Evolutionary conservation across 805 yeast genomes (phyloP), one percentile per base, ranked within the genome.

Genomic region (Monosporozyma unispora): DNA sequence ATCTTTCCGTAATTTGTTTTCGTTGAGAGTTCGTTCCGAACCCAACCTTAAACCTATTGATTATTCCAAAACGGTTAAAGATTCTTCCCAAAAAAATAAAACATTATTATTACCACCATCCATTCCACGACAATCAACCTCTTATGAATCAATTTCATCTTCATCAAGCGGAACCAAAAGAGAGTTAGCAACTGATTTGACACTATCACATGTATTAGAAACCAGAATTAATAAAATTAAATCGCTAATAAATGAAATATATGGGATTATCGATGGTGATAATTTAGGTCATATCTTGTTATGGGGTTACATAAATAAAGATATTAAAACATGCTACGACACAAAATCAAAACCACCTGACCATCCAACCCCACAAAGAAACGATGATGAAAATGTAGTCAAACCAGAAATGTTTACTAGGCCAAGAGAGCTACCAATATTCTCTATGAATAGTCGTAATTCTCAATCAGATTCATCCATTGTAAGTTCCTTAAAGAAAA

Each of bases 221-320:
- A 48, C 45, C 4, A 46, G 48, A 44, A 52, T 53, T 2, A 42
- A 31, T 1, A 52, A 50, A 27, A 48, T 58, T 16, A 58, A 52
- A 47, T 46, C 46, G 23, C 25, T 51, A 11, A 25, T 57, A 4
- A 27, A 50, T 4, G 54, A 54, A 28, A 41, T 62, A n/a, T 35
- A 60, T n/a, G 43, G 50, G 19, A 48, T 42, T 39, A 50, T 61
- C 3, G 54, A 55, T 44, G 44, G 51, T n/a, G 59, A 61, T 45
- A 56, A 59, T 2, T 31, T 63, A 1, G 66, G 65, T 14, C 49
- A 45, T 14, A 28, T 56, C 4, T 23, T 62, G 12, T 38, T 61
- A 4, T 44, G 48, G 16, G 49, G 45, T 35, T 53, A 50, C 14
- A 11, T 52, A 2, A 29, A 47, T 3, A 44, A 39, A 9, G 33